A percentile compares a stretch with the other conserved stretches of the same genome.
phyloP scores from a whole-genome alignment of 352 stramenopile species.

The Pythium sukuiense region DNA sequence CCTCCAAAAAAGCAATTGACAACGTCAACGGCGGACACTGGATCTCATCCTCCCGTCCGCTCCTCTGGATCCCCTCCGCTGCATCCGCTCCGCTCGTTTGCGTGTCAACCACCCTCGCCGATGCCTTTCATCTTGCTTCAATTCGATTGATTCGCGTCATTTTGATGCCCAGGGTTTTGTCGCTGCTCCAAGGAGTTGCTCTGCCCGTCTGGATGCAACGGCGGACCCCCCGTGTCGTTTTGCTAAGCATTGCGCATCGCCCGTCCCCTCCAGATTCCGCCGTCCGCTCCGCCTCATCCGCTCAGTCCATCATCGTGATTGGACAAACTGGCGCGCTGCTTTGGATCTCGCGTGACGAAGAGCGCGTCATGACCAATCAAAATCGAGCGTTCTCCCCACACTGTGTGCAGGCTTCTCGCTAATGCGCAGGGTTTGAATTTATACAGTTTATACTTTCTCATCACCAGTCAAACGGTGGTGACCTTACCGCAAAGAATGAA shows the following conservation, averaged over 20 bases:
- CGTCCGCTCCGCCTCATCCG: conserved; percentile 7
- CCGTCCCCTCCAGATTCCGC: conserved; percentile 7
- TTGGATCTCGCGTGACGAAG: conserved; percentile 11
- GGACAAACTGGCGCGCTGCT: conserved; percentile 19
- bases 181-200: background rate
- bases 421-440: background rate
- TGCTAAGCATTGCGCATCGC: conserved; percentile 6
- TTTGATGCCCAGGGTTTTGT: background rate
- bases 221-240: conserved; percentile 17
- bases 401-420: conserved; percentile 13
- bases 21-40: conserved; percentile 2
- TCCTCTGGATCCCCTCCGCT: background rate
- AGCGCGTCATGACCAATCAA: conserved; percentile 24
- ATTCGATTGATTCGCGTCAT: conserved; percentile 2
- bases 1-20: background rate
- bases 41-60: background rate
- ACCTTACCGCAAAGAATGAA: background rate
- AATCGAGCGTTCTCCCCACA: background rate
- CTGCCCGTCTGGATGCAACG: conserved; percentile 13
- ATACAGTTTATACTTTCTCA: background rate
- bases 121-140: conserved; percentile 4
- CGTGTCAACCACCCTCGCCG: conserved; percentile 3
- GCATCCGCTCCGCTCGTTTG: background rate
- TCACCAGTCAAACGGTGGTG: background rate
- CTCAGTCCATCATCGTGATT: conserved; percentile 27